These are phyloP conservation scores for Cercospora berteroae DNA, from an alignment of 2,329 filamentous ascomycete species.

Conservation along the genomic window DNA sequence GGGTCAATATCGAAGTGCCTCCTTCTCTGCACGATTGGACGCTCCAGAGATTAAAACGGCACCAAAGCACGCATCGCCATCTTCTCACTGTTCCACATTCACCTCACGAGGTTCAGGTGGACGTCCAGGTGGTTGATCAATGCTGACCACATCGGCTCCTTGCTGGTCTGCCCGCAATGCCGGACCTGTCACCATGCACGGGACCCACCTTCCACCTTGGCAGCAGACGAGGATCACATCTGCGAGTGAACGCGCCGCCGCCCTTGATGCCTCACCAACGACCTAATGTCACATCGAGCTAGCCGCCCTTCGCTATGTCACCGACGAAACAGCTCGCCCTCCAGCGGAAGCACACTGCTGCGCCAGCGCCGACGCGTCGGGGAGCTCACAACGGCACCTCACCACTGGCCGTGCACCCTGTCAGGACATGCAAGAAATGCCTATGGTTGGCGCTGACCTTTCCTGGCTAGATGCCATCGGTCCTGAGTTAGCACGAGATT, in stretches of 20 bases:
- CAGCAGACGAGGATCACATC: background rate
- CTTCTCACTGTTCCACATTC: background rate
- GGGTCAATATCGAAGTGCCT: background rate
- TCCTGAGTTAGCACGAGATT: background rate
- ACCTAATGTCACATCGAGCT: background rate
- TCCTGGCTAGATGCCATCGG: background rate
- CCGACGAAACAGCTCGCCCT: background rate
- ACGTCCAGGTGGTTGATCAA: background rate
- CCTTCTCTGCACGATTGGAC: background rate
- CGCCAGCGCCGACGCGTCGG: background rate
- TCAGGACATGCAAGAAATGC: background rate
- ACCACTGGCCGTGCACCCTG: background rate
- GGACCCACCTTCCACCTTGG: background rate
- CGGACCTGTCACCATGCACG: background rate
- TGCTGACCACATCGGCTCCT: background rate
- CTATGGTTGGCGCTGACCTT: background rate
- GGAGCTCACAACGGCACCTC: background rate
- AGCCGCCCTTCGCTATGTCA: background rate
- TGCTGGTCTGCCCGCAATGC: background rate
- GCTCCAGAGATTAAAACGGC: background rate
- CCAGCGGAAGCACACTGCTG: background rate
- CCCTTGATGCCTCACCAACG: background rate
- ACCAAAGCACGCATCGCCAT: background rate
- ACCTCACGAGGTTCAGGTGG: background rate
- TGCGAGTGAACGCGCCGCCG: background rate